phyloP scores from a whole-genome alignment of 2,329 filamentous ascomycete genomes.

The Dothistroma pini region DNA sequence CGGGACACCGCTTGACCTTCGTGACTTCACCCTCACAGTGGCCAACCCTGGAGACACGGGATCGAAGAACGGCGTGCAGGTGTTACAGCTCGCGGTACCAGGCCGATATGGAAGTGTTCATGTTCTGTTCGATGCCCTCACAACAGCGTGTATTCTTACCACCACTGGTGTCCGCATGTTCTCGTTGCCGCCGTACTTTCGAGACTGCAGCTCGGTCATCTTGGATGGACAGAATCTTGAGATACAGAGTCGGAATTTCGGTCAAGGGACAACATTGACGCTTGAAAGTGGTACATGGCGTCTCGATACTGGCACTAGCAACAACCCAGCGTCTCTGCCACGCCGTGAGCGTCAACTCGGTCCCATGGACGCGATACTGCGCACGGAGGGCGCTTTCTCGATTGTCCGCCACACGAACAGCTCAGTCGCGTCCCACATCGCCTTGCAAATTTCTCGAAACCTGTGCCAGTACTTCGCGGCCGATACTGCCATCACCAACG shows the following conservation, averaged over 20 bases:
- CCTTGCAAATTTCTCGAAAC: slow-evolving; percentile 55
- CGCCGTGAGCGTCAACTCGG: slow-evolving; percentile 51
- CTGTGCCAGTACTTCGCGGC: slow-evolving; percentile 57
- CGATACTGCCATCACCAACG: slow-evolving; percentile 43
- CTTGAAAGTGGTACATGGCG: slow-evolving; percentile 7
- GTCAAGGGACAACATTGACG: background rate
- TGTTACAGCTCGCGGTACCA: slow-evolving; percentile 49
- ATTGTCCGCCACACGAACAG: slow-evolving; percentile 36
- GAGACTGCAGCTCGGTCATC: slow-evolving; percentile 18
- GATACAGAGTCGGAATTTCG: background rate
- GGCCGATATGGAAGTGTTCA: slow-evolving; percentile 50
- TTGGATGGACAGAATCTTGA: slow-evolving; percentile 16
- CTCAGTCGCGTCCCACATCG: slow-evolving; percentile 35
- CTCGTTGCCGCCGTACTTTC: slow-evolving; percentile 17
- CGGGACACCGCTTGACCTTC: slow-evolving; percentile 25
- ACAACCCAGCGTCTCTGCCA: background rate
- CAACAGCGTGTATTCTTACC: slow-evolving; percentile 36
- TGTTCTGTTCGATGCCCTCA: slow-evolving; percentile 34
- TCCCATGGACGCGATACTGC: slow-evolving; percentile 52
- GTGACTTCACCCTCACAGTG: slow-evolving; percentile 48
- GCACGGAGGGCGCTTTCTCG: slow-evolving; percentile 44
- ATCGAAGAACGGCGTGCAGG: slow-evolving; percentile 49
- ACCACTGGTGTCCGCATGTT: slow-evolving; percentile 43
- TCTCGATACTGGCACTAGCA: background rate
- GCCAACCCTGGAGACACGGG: slow-evolving; percentile 53